phyloP scores from a whole-genome alignment of 257 asterid species.

The Plantago ovata region DNA sequence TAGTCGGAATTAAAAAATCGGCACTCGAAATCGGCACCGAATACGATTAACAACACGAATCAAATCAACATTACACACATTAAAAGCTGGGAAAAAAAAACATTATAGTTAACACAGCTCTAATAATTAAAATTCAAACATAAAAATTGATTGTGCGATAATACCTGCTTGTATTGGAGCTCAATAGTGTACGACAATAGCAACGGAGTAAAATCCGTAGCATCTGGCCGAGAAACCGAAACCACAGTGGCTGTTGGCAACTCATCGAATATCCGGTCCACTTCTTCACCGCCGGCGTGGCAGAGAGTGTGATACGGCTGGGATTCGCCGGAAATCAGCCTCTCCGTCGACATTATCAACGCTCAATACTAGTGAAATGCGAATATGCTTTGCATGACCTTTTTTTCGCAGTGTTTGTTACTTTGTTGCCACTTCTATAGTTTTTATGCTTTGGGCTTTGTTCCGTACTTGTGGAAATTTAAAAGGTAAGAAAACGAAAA shows the following conservation, averaged over 20 bases:
- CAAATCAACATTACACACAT: too few relatives aligned
- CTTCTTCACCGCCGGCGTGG: slow-evolving; percentile 33
- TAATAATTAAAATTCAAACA: neutral
- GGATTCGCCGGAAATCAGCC: slow-evolving; percentile 43
- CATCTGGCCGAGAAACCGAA: slow-evolving; percentile 77
- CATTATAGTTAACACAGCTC: too few relatives aligned
- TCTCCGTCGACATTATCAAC: slow-evolving; percentile 68
- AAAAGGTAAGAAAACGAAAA: slow-evolving; percentile 27
- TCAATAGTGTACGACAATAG: slow-evolving; percentile 82
- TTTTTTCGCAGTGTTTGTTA: neutral
- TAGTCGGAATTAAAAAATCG: too few relatives aligned
- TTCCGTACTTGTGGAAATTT: neutral
- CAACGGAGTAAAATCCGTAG: slow-evolving; percentile 77
- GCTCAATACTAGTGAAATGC: neutral
- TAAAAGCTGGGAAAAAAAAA: too few relatives aligned
- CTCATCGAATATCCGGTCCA: slow-evolving; percentile 64
- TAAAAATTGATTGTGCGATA: neutral
- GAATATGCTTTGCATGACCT: slow-evolving; percentile 20
- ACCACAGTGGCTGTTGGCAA: slow-evolving; percentile 67
- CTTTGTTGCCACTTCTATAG: too few relatives aligned
- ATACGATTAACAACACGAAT: too few relatives aligned
- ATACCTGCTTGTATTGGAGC: slow-evolving; percentile 78
- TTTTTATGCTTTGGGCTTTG: too few relatives aligned
- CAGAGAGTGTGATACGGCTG: slow-evolving; percentile 53
- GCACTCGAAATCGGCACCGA: too few relatives aligned